Percentiles rank a stretch among this genome's conserved stretches.
phyloP scores from a whole-genome alignment of 2,329 filamentous ascomycete species.

The Clonostachys chloroleuca region DNA sequence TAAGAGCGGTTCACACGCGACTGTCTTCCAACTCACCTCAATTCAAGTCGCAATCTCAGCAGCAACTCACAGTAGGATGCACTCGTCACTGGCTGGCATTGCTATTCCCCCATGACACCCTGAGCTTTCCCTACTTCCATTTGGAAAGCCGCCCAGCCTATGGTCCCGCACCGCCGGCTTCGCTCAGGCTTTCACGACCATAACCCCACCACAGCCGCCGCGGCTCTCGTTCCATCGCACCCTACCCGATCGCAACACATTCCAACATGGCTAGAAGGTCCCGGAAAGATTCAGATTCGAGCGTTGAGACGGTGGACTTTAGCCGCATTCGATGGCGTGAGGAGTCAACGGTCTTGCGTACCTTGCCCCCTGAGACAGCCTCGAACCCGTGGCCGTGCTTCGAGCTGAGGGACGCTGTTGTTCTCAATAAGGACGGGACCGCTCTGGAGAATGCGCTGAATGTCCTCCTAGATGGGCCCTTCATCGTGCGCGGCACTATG shows the following conservation, averaged over 20 bases:
- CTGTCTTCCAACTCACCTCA: too few species aligned
- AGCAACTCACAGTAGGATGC: too few species aligned
- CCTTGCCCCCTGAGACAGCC: constrained; percentile 4
- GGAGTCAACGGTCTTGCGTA: constrained; percentile 25
- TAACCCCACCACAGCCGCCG: too few species aligned
- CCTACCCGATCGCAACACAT: neutral
- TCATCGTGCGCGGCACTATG: constrained; percentile 56
- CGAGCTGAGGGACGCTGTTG: constrained; percentile 53
- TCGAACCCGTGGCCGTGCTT: constrained; percentile 55
- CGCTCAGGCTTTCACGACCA: too few species aligned
- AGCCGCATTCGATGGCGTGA: constrained; percentile 23
- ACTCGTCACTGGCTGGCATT: too few species aligned
- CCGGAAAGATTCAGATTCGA: constrained; percentile 38
- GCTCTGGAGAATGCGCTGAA: constrained; percentile 57
- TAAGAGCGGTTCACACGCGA: too few species aligned
- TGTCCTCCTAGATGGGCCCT: constrained; percentile 54
- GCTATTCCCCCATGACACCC: too few species aligned
- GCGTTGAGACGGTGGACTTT: constrained; percentile 34
- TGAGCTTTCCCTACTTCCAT: too few species aligned
- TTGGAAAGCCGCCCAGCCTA: too few species aligned
- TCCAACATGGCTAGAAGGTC: constrained; percentile 29
- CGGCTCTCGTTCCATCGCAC: neutral
- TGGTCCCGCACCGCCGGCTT: too few species aligned
- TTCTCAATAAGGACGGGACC: constrained; percentile 49
- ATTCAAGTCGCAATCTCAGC: too few species aligned